Evolutionary conservation across 352 stramenopile species (phyloP).

Genomic region (Pythium guiyangense): DNA sequence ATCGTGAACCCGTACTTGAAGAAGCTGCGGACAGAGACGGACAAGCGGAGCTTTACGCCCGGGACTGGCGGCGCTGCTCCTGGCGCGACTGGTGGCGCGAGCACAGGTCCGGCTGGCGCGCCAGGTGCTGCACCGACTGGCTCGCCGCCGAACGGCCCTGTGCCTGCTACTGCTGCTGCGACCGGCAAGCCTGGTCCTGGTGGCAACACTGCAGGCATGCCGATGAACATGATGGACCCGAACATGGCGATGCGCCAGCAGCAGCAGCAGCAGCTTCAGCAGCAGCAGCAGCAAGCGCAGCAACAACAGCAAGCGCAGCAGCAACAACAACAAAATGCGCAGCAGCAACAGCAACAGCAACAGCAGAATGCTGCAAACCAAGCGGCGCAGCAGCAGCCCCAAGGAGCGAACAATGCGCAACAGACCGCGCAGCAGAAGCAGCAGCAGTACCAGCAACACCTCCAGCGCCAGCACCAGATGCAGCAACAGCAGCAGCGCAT

Average conservation of each 20-base stretch:
- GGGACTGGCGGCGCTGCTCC: conserved; percentile 5
- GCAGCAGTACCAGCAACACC: conserved; percentile 45
- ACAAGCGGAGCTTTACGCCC: conserved; percentile 52
- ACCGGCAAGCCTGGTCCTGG: neutral
- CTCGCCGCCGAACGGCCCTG: conserved; percentile 7
- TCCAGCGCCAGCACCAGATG: conserved; percentile 52
- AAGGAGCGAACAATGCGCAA: conserved; percentile 17
- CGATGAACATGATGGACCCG: conserved; percentile 22
- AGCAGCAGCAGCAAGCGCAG: conserved; percentile 20
- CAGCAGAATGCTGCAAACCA: conserved; percentile 14
- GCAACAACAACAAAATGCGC: conserved; percentile 11
- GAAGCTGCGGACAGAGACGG: conserved; percentile 77
- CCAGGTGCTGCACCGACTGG: neutral
- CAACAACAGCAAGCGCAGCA: conserved; percentile 6
- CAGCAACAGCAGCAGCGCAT: conserved; percentile 32
- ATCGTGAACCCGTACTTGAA: conserved; percentile 87
- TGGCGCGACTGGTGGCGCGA: neutral
- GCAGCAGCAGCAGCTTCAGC: conserved; percentile 22
- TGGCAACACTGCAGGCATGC: conserved; percentile 10
- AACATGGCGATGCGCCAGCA: conserved; percentile 25
- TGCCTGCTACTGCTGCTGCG: neutral
- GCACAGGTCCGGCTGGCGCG: neutral
- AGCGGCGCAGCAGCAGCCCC: conserved; percentile 8
- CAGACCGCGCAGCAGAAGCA: conserved; percentile 46
- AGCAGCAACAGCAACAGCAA: conserved; percentile 16